Evolutionary conservation across 2,329 filamentous ascomycete species (phyloP).

Genomic region (Lizonia empirigonia): DNA sequence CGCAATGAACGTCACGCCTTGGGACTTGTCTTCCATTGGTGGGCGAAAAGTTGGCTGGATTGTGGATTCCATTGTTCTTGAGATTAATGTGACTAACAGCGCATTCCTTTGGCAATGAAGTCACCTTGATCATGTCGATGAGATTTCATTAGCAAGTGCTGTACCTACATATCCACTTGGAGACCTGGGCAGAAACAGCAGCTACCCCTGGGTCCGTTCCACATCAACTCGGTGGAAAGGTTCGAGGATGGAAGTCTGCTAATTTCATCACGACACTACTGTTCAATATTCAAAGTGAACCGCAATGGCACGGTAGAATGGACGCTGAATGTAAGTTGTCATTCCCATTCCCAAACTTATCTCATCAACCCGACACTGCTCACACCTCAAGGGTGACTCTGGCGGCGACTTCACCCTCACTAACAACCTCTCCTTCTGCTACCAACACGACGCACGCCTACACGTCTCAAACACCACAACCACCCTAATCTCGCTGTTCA

Average conservation of each 20-base stretch:
- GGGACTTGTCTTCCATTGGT: constrained; percentile 10
- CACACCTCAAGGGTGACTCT: background rate
- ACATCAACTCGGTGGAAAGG: background rate
- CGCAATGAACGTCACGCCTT: constrained; percentile 15
- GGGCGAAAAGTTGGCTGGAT: background rate
- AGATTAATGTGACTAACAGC: constrained; percentile 17
- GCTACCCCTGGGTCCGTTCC: background rate
- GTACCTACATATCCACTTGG: constrained; percentile 2
- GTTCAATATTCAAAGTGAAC: constrained; percentile 6
- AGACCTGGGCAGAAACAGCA: background rate
- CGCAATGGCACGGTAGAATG: constrained; percentile 6
- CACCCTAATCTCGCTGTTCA: background rate
- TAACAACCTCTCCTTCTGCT: constrained; percentile 15
- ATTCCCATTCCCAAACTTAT: no score
- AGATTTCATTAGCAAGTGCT: background rate
- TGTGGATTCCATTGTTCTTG: background rate
- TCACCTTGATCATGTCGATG: constrained; percentile 15
- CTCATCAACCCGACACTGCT: background rate
- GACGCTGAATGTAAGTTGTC: constrained; percentile 9
- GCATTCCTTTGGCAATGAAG: constrained; percentile 17
- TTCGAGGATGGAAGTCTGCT: constrained; percentile 5
- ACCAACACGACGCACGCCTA: constrained; percentile 18
- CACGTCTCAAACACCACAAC: constrained; percentile 4
- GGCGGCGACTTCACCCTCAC: constrained; percentile 14
- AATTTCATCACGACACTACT: constrained; percentile 10